Percentiles rank a stretch among this genome's conserved stretches.
These are phyloP conservation scores for Cladophialophora psammophila DNA, from an alignment of 2,329 filamentous ascomycete species.

Conservation along the genomic window DNA sequence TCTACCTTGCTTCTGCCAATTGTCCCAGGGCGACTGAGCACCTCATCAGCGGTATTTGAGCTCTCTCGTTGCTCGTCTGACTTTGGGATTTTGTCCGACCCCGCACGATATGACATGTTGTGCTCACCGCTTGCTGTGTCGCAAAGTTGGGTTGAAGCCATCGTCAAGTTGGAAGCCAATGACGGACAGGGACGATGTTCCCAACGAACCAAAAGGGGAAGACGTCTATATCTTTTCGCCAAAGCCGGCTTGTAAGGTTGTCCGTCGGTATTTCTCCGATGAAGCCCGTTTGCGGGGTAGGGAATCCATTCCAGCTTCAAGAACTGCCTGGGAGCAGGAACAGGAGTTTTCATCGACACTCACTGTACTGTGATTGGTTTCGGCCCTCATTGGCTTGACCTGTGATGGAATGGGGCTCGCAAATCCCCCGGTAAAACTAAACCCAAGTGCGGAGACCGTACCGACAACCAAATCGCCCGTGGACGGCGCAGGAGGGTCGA, in stretches of 20 bases:
- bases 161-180: background rate
- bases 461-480: background rate
- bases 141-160: background rate
- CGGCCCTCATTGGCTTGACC: background rate
- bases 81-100: slow-evolving; percentile 6
- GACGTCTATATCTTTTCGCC: background rate
- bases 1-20: background rate
- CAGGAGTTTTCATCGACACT: background rate
- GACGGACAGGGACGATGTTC: background rate
- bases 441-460: slow-evolving; percentile 11
- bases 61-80: slow-evolving; percentile 5
- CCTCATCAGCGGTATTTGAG: slow-evolving; percentile 16
- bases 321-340: background rate
- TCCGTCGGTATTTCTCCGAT: slow-evolving; percentile 7
- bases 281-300: slow-evolving; percentile 1
- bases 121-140: slow-evolving; percentile 4
- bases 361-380: background rate
- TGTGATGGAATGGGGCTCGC: background rate
- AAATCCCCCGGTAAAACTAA: slow-evolving; percentile 3
- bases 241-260: background rate
- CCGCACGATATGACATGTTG: slow-evolving; percentile 11
- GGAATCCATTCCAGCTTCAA: background rate
- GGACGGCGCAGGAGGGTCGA: background rate
- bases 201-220: background rate
- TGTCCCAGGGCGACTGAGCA: background rate